Evolutionary conservation across 2,329 filamentous ascomycete species (phyloP).

Genomic region (Fusarium sp.): DNA sequence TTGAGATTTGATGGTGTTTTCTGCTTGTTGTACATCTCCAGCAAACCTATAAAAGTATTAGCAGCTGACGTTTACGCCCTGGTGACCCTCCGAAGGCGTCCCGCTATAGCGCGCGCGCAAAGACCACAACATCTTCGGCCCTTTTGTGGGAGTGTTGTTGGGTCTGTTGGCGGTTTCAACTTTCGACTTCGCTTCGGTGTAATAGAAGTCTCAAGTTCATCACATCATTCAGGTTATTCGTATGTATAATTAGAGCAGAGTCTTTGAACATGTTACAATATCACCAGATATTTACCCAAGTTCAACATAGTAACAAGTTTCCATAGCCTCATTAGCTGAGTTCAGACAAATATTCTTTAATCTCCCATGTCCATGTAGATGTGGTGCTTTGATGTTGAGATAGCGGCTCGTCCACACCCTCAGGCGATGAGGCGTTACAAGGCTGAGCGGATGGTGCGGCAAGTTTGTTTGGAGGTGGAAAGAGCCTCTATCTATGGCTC

Average conservation of each 20-base stretch:
- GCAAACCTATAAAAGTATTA: not conserved
- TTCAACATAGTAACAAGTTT: too few species aligned
- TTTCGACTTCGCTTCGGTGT: constrained; percentile 4
- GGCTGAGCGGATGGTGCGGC: constrained; percentile 10
- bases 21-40: not conserved
- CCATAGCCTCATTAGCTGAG: too few species aligned
- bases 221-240: not conserved
- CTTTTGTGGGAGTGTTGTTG: constrained; percentile 28
- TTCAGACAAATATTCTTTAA: too few species aligned
- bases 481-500: constrained; percentile 18
- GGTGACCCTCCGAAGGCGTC: constrained; percentile 7
- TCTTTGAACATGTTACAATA: too few species aligned
- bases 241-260: too few species aligned
- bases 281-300: too few species aligned
- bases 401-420: constrained; percentile 4
- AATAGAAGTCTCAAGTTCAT: not conserved
- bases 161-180: constrained; percentile 8
- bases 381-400: not conserved
- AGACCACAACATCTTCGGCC: constrained; percentile 31
- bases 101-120: constrained; percentile 20
- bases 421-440: constrained; percentile 7
- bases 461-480: constrained; percentile 12
- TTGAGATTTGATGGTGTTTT: not conserved
- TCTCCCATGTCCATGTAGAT: not conserved
- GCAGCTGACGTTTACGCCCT: constrained; percentile 1